These are phyloP conservation scores for Sporothrix phasma DNA, from an alignment of 2,329 filamentous ascomycete species.

Conservation along the genomic window DNA sequence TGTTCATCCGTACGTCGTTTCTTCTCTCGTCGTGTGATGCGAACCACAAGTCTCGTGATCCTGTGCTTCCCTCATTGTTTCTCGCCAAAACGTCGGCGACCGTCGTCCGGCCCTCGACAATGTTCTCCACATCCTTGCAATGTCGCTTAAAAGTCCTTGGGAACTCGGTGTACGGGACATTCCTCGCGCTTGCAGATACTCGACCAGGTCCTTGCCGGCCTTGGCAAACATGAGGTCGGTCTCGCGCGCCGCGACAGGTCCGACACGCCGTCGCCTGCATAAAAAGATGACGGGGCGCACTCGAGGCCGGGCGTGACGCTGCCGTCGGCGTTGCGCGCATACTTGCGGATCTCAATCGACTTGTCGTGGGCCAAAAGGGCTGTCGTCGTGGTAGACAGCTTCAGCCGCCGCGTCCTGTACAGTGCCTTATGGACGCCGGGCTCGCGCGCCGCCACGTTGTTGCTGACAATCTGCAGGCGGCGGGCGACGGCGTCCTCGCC, in stretches of 20 bases:
- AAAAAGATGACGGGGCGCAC: slow-evolving; percentile 72
- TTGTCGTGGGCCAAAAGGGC: slow-evolving; percentile 95
- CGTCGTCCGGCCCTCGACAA: slow-evolving; percentile 19
- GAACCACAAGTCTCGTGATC: no score
- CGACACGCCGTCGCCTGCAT: slow-evolving; percentile 89
- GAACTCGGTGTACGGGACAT: slow-evolving; percentile 50
- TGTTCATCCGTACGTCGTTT: no score
- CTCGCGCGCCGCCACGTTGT: slow-evolving; percentile 54
- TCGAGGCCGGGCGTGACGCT: slow-evolving; percentile 53
- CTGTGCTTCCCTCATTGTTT: background rate
- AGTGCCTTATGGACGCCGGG: slow-evolving; percentile 50
- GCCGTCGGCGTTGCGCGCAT: slow-evolving; percentile 37
- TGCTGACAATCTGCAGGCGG: slow-evolving; percentile 84
- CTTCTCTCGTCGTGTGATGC: no score
- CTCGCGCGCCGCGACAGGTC: slow-evolving; percentile 88
- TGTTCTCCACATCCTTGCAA: slow-evolving; percentile 18
- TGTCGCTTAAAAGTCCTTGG: slow-evolving; percentile 42
- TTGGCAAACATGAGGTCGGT: slow-evolving; percentile 92
- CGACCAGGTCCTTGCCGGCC: slow-evolving; percentile 51
- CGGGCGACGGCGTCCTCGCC: slow-evolving; percentile 58
- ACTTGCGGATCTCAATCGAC: slow-evolving; percentile 80
- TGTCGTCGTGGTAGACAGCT: slow-evolving; percentile 84
- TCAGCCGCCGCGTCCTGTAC: slow-evolving; percentile 66
- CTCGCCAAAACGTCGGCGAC: slow-evolving; percentile 14
- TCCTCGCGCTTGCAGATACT: slow-evolving; percentile 20